phyloP scores from a whole-genome alignment of 2,329 filamentous ascomycete species.

The Penicillium sp. region DNA sequence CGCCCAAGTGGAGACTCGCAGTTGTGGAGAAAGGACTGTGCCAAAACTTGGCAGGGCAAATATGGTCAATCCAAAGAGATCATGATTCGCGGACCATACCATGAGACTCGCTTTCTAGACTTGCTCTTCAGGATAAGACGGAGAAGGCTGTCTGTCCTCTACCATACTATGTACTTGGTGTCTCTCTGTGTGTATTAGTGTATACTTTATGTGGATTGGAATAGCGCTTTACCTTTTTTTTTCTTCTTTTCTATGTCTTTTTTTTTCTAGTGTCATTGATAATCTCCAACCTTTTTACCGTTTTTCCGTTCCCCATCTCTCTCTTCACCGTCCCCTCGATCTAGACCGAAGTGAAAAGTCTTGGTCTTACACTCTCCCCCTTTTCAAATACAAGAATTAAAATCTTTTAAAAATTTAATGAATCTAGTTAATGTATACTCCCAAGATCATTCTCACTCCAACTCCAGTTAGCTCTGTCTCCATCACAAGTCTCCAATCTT shows the following conservation, averaged over 20 bases:
- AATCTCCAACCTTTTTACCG: constrained; percentile 3
- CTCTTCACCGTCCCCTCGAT: background rate
- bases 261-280: constrained; percentile 2
- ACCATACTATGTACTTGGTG: background rate
- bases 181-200: background rate
- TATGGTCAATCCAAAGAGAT: background rate
- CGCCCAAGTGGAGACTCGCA: background rate
- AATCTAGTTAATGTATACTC: background rate
- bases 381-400: background rate
- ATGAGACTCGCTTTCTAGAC: constrained; percentile 1
- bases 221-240: constrained; percentile 4
- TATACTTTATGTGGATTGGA: constrained; percentile 5
- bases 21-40: constrained; percentile 5
- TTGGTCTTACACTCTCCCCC: background rate
- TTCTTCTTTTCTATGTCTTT: background rate
- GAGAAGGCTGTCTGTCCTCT: background rate
- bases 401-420: background rate
- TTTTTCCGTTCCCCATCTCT: background rate
- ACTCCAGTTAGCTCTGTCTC: too few species aligned
- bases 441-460: background rate
- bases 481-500: background rate
- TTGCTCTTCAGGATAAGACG: background rate
- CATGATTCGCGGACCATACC: background rate
- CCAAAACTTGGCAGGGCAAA: background rate
- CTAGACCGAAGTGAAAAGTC: background rate